Percentiles rank a stretch among this genome's conserved stretches.
Conservation (phyloP, 2,329 filamentous ascomycete genomes). For the Aspergillus sp. region DNA sequence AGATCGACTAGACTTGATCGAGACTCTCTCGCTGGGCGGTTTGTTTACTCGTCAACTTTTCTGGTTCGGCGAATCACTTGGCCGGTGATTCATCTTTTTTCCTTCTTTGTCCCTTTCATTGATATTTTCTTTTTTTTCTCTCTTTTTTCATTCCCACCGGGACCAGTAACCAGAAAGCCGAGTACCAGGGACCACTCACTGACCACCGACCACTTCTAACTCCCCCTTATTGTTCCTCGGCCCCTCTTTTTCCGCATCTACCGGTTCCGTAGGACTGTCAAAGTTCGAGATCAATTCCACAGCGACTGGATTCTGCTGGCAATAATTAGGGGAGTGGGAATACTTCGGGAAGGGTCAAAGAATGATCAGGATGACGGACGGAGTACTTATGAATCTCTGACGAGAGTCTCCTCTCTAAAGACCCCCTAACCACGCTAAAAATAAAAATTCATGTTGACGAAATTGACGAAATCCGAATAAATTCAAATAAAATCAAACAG, state of each 20-base stretch:
- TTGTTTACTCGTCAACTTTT: background rate
- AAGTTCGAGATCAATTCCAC: background rate
- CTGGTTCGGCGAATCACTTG: background rate
- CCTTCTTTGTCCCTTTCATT: background rate
- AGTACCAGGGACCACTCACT: no score
- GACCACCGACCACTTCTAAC: no score
- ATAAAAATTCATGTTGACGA: background rate
- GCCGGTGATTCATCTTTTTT: background rate
- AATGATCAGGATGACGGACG: no score
- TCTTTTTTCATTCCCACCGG: background rate
- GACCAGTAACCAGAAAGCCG: no score
- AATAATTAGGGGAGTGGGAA: no score
- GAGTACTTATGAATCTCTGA: no score
- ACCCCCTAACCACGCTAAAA: background rate
- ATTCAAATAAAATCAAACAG: constrained; percentile 8
- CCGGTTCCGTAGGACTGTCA: background rate
- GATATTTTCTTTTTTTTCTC: background rate
- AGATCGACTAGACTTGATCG: background rate
- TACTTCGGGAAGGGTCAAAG: no score
- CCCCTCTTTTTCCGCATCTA: background rate
- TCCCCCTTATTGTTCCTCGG: background rate
- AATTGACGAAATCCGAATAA: background rate
- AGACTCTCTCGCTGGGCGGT: no score
- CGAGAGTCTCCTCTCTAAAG: no score
- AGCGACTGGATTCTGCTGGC: background rate